Conservation (phyloP, 768 basidiomycete species). For the Phaeotremella fagi region DNA sequence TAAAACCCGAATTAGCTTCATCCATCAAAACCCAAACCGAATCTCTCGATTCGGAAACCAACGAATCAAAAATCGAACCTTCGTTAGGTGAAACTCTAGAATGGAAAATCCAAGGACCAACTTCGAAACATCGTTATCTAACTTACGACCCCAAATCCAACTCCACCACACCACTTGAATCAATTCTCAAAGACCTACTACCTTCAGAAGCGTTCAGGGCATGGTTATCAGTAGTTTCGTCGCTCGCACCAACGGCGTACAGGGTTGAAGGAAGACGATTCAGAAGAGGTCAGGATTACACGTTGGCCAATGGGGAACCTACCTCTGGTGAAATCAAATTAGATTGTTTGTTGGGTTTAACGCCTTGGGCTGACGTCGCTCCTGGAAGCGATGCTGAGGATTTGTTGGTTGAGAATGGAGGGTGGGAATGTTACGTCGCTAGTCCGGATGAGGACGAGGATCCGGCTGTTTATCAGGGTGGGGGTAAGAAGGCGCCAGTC, state of each 20-base stretch:
- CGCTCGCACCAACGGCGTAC: constrained; percentile 66
- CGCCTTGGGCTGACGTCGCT: constrained; percentile 54
- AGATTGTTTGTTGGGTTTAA: constrained; percentile 81
- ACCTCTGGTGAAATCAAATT: constrained; percentile 65
- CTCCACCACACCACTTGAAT: constrained; percentile 55
- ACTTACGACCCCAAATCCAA: constrained; percentile 54
- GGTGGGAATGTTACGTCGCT: constrained; percentile 98
- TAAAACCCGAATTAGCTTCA: constrained; percentile 62
- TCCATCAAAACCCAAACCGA: constrained; percentile 65
- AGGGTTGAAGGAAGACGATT: constrained; percentile 79
- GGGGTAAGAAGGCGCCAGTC: background rate
- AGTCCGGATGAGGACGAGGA: constrained; percentile 93
- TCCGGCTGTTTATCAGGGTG: constrained; percentile 76
- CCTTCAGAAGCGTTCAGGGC: constrained; percentile 76
- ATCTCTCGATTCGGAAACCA: constrained; percentile 55
- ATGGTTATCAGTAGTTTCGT: constrained; percentile 74
- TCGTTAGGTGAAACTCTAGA: constrained; percentile 57
- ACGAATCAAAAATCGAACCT: constrained; percentile 55
- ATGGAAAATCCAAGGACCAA: constrained; percentile 78
- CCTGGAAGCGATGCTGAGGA: constrained; percentile 40
- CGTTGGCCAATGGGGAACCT: constrained; percentile 63
- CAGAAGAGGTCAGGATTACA: constrained; percentile 89
- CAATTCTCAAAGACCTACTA: constrained; percentile 72
- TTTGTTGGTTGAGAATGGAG: constrained; percentile 57
- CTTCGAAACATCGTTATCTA: constrained; percentile 92